These are phyloP conservation scores for Quercus tomentella DNA, from an alignment of 331 rosid species.

Conservation along the genomic window DNA sequence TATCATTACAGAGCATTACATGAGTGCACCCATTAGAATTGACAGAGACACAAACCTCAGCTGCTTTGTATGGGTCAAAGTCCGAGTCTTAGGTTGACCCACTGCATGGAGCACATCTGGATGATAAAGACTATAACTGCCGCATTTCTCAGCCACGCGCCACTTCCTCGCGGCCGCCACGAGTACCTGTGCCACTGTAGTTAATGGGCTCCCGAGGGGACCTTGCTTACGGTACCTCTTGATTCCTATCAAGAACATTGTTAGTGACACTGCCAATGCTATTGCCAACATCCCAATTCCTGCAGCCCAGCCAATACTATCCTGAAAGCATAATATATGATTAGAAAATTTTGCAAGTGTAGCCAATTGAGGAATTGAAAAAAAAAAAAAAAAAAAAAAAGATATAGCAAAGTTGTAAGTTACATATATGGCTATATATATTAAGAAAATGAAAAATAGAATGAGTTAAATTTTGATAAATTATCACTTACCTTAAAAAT, in stretches of 20 bases:
- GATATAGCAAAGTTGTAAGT: no score
- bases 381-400: no score
- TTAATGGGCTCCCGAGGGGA: conserved; percentile 29
- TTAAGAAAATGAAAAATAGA: no score
- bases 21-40: neutral
- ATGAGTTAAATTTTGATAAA: no score
- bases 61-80: neutral
- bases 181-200: no score
- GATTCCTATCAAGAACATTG: conserved; percentile 30
- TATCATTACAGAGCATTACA: neutral
- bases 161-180: conserved; percentile 26
- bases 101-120: conserved; percentile 6
- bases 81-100: neutral
- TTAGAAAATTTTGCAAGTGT: no score
- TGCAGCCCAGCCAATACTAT: conserved; percentile 40
- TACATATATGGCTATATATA: no score
- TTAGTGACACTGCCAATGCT: conserved; percentile 28
- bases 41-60: conserved; percentile 27
- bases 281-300: conserved; percentile 36
- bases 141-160: conserved; percentile 20
- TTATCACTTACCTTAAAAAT: no score
- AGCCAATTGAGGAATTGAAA: no score
- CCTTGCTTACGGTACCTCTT: conserved; percentile 26
- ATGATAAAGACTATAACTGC: conserved; percentile 6
- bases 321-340: conserved; percentile 14